phyloP scores from a whole-genome alignment of 2,329 filamentous ascomycete genomes.

The Botryosphaeria dothidea region DNA sequence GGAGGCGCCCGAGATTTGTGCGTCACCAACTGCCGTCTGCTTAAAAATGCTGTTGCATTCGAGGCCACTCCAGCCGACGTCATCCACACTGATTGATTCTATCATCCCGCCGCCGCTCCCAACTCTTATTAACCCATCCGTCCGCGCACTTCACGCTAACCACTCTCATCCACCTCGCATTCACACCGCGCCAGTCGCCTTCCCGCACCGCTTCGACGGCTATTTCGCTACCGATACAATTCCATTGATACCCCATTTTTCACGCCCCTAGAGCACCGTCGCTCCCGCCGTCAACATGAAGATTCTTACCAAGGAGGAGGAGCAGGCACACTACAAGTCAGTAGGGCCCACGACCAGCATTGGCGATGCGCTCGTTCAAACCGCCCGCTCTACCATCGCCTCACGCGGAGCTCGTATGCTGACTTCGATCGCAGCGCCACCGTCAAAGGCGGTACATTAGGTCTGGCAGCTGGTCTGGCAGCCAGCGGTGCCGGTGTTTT shows the following conservation, averaged over 20 bases:
- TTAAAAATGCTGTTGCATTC: background rate
- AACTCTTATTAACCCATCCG: background rate
- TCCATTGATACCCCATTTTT: background rate
- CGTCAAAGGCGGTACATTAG: slow-evolving; percentile 74
- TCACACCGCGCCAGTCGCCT: background rate
- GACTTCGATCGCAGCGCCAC: slow-evolving; percentile 56
- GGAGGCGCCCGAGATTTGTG: background rate
- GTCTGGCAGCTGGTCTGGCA: slow-evolving; percentile 67
- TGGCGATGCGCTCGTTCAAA: background rate
- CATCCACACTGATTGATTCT: slow-evolving; percentile 6
- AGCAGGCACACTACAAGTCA: slow-evolving; percentile 77
- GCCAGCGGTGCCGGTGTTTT: slow-evolving; percentile 68
- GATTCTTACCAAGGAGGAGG: slow-evolving; percentile 92
- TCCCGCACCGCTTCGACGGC: background rate
- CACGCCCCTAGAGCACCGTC: background rate
- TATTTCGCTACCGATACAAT: background rate
- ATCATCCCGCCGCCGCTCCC: background rate
- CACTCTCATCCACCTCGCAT: background rate
- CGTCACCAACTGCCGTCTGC: background rate
- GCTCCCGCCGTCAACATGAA: slow-evolving; percentile 67
- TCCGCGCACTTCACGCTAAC: background rate
- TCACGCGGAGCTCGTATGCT: slow-evolving; percentile 2
- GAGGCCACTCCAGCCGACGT: background rate
- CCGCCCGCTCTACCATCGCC: background rate
- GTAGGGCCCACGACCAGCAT: slow-evolving; percentile 21